These are phyloP conservation scores for Musa schizocarpa DNA, from an alignment of 176 grass and related monocot genomes.

Conservation along the genomic window DNA sequence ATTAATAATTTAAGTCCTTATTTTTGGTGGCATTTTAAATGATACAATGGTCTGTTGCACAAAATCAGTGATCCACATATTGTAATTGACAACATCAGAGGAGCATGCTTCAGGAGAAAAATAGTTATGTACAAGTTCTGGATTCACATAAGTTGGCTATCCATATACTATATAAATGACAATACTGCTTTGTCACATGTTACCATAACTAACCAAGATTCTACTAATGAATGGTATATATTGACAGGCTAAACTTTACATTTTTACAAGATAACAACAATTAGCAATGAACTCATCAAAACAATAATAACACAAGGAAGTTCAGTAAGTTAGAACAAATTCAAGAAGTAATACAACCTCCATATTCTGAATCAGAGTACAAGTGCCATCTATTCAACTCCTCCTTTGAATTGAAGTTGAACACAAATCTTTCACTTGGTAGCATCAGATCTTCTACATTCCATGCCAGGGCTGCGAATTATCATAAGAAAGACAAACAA, in stretches of 20 bases:
- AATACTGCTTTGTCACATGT: not conserved
- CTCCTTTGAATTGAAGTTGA: slow-evolving; percentile 79
- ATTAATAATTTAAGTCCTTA: too few species aligned
- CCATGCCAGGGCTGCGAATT: slow-evolving; percentile 48
- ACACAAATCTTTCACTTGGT: slow-evolving; percentile 65
- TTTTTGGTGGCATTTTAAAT: too few species aligned
- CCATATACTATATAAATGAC: too few species aligned
- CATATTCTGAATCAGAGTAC: slow-evolving; percentile 81
- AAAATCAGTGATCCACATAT: not conserved
- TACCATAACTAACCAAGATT: not conserved
- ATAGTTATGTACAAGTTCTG: not conserved
- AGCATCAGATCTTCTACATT: slow-evolving; percentile 80
- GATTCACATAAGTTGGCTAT: not conserved
- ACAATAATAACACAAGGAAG: not conserved
- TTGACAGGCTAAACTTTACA: not conserved
- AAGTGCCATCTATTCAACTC: slow-evolving; percentile 87
- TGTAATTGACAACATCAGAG: not conserved
- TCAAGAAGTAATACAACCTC: slow-evolving; percentile 38
- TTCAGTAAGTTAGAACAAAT: not conserved
- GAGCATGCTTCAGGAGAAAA: not conserved
- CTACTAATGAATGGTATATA: not conserved
- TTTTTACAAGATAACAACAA: not conserved
- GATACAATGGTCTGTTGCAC: too few species aligned
- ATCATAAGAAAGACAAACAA: not conserved
- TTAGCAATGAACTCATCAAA: not conserved